Conservation (phyloP, 345 rosid species). For the Triadica sebifera region DNA sequence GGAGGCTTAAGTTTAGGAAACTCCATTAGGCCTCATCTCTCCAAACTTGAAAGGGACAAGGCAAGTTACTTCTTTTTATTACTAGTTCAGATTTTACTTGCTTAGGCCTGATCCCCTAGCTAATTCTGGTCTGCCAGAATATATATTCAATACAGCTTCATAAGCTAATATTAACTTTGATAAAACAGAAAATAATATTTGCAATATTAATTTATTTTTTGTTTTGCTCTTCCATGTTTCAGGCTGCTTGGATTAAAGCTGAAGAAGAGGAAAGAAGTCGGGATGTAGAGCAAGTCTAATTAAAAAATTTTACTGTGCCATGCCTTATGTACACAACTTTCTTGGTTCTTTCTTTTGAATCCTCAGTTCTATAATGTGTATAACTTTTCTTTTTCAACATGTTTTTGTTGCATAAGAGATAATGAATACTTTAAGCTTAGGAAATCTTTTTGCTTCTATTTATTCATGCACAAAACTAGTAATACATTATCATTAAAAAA, state of each 20-base stretch:
- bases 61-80: conserved; percentile 29
- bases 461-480: too few species aligned
- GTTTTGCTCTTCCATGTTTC: conserved; percentile 11
- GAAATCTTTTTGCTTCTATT: too few species aligned
- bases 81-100: background rate
- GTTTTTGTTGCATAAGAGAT: background rate
- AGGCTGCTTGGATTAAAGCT: conserved; percentile 91
- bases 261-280: conserved; percentile 73
- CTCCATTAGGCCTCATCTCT: conserved; percentile 59
- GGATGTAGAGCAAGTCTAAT: conserved; percentile 20
- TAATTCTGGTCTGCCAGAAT: too few species aligned
- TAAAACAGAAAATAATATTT: too few species aligned
- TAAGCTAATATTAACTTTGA: too few species aligned
- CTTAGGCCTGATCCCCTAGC: too few species aligned
- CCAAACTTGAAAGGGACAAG: conserved; percentile 85
- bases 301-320: too few species aligned
- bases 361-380: background rate
- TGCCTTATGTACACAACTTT: too few species aligned
- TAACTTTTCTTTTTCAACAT: background rate
- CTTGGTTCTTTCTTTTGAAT: background rate
- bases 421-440: background rate
- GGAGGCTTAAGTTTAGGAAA: conserved; percentile 85
- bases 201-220: background rate
- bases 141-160: too few species aligned
- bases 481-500: too few species aligned